Evolutionary conservation across 345 rosid genomes (phyloP).

Genomic region (Sonneratia caseolaris): DNA sequence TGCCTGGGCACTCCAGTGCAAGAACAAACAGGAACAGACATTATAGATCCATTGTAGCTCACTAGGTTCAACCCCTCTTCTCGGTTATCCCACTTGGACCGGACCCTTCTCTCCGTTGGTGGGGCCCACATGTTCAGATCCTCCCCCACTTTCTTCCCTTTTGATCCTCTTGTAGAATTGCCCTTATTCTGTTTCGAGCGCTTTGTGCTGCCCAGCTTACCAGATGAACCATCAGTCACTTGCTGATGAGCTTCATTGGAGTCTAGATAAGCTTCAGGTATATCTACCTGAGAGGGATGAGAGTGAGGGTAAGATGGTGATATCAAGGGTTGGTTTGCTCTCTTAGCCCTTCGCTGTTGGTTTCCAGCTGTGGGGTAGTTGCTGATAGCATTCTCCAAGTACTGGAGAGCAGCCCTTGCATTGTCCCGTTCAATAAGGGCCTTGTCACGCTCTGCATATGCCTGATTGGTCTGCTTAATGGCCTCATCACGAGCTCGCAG

Average conservation of each 20-base stretch:
- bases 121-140: conserved; percentile 45
- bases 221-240: not conserved
- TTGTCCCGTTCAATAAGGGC: conserved; percentile 81
- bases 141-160: conserved; percentile 46
- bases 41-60: conserved; percentile 50
- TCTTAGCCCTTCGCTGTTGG: conserved; percentile 20
- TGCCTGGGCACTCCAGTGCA: conserved; percentile 79
- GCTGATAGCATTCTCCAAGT: conserved; percentile 38
- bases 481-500: conserved; percentile 70
- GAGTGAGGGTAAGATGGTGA: not conserved
- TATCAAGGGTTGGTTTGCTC: conserved; percentile 20
- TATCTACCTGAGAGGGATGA: conserved; percentile 25
- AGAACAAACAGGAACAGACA: conserved; percentile 79
- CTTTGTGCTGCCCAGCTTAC: conserved; percentile 31
- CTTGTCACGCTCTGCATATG: conserved; percentile 61
- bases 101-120: conserved; percentile 47
- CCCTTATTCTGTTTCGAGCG: conserved; percentile 40
- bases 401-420: conserved; percentile 61
- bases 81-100: conserved; percentile 57
- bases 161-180: conserved; percentile 26
- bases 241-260: conserved; percentile 24
- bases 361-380: conserved; percentile 21
- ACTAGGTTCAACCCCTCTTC: conserved; percentile 55
- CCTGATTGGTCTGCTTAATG: conserved; percentile 69
- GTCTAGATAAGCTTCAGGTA: conserved; percentile 27